Base-by-base conservation (phyloP, 371 early-diverging fungal species). In the Neoconidiobolus thromboides region DNA sequence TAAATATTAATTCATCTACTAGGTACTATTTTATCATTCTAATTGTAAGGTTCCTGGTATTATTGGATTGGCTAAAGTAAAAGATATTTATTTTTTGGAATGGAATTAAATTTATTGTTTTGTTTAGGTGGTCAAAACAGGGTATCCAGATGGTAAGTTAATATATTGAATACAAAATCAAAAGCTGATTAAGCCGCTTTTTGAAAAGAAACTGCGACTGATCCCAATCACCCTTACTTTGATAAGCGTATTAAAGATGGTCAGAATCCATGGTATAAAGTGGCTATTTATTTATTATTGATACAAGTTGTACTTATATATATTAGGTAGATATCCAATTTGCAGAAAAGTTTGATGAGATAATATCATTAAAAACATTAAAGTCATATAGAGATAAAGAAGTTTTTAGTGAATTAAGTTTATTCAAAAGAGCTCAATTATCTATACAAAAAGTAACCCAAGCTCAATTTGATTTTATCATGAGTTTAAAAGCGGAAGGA, bases 41-140 rank as follows among this genome's bases (percentile, higher is more conserved):
- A 86, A 82, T 61, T 82, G 83, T 69, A 82, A 81, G 58, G 58
- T 47, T 1, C 86, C 86, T 0, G 84, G 86, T 1, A 71, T 83
- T 10, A 82, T 80, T 3, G 86, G 86, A 40, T 61, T 62, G 48
- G 54, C 61, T n/a, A 55, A 65, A 59, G 64, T 63, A 48, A 62
- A 48, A 26, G 37, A 5, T 15, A 47, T 9, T 43, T 7, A 50
- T 14, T 40, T 44, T 42, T 51, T 43, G 10, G 26, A 47, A 46
- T n/a, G 39, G 36, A 26, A 62, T 12, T 38, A 40, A 41, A 47
- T n/a, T 14, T 37, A 26, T 68, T 66, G 43, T 1, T 42, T 66
- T 43, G 64, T 63, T 50, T 61, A 70, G 64, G 65, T 86, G 48
- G 74, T 67, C 0, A 68, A 71, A 61, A 77, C 76, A 43, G 77